Evolutionary conservation across 2,329 filamentous ascomycete genomes (phyloP).

Genomic region (Tolypocladium ophioglossoides): DNA sequence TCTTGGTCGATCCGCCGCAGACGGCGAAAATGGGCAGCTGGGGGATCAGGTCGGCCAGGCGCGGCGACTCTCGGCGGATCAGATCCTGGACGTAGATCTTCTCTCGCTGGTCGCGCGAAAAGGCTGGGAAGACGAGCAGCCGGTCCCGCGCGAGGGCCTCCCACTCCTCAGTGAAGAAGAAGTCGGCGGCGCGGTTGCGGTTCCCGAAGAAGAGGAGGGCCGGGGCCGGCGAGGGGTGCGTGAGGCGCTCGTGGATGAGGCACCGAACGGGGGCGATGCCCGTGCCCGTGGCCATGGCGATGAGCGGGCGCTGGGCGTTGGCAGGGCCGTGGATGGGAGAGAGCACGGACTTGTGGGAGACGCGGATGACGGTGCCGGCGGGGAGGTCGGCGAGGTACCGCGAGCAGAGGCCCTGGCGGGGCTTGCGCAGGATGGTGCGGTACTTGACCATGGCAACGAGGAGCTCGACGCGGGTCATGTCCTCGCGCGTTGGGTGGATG

Average conservation of each 20-base stretch:
- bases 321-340: slow-evolving; percentile 28
- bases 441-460: slow-evolving; percentile 87
- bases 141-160: slow-evolving; percentile 8
- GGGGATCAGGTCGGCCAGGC: slow-evolving; percentile 21
- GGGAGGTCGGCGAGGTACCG: slow-evolving; percentile 64
- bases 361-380: slow-evolving; percentile 44
- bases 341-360: slow-evolving; percentile 44
- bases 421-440: slow-evolving; percentile 73
- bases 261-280: slow-evolving; percentile 77
- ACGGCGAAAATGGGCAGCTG: slow-evolving; percentile 37
- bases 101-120: slow-evolving; percentile 34
- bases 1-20: slow-evolving; percentile 47
- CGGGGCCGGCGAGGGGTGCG: slow-evolving; percentile 17
- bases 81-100: slow-evolving; percentile 49
- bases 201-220: slow-evolving; percentile 74
- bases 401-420: slow-evolving; percentile 81
- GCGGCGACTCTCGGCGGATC: slow-evolving; percentile 30
- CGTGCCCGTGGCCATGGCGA: slow-evolving; percentile 77
- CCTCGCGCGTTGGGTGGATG: slow-evolving; percentile 12
- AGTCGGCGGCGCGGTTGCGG: slow-evolving; percentile 65
- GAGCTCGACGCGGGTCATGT: slow-evolving; percentile 51
- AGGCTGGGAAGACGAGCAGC: slow-evolving; percentile 31
- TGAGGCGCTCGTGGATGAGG: slow-evolving; percentile 63
- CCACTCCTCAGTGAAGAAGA: slow-evolving; percentile 77
- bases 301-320: slow-evolving; percentile 41